Evolutionary conservation across 805 yeast genomes (phyloP).

Genomic region (Lipomyces yamanashiensis): DNA sequence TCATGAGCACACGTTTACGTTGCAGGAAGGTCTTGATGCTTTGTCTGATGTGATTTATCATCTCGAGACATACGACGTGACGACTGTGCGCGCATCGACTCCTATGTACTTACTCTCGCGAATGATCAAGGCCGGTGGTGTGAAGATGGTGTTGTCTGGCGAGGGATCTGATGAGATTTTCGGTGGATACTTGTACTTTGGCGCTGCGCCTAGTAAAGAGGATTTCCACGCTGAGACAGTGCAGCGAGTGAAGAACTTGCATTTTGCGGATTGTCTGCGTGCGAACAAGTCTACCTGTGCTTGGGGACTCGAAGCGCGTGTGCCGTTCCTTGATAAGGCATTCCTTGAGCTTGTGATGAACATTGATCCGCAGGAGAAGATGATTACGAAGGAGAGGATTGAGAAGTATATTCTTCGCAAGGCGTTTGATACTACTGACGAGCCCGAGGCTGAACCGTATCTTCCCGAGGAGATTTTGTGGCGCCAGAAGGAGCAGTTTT

Average conservation of each 20-base stretch:
- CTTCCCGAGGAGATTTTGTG: constrained; percentile 95
- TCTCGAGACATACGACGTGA: constrained; percentile 96
- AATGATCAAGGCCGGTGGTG: constrained; percentile 99
- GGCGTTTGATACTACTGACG: constrained; percentile 91
- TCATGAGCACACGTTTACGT: constrained; percentile 96
- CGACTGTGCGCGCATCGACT: constrained; percentile 98
- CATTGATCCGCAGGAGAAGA: constrained; percentile 90
- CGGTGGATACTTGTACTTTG: constrained; percentile 98
- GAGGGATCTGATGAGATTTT: constrained; percentile 99
- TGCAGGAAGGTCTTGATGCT: constrained; percentile 96
- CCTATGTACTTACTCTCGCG: constrained; percentile 97
- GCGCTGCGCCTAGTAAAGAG: constrained; percentile 88
- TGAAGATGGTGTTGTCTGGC: constrained; percentile 98
- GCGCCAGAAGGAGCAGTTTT: constrained; percentile 99
- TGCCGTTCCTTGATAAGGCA: constrained; percentile 94
- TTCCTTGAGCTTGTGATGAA: constrained; percentile 92
- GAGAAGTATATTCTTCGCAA: constrained; percentile 96
- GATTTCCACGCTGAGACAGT: constrained; percentile 98
- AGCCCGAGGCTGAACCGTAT: constrained; percentile 77
- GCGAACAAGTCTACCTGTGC: constrained; percentile 99
- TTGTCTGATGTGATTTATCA: constrained; percentile 92
- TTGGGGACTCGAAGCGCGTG: constrained; percentile 99
- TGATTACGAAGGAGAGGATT: constrained; percentile 78
- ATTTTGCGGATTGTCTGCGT: constrained; percentile 94
- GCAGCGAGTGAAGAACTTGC: constrained; percentile 94